Evolutionary conservation across 352 stramenopile genomes (phyloP).

Genomic region (Pythium myriotylum): DNA sequence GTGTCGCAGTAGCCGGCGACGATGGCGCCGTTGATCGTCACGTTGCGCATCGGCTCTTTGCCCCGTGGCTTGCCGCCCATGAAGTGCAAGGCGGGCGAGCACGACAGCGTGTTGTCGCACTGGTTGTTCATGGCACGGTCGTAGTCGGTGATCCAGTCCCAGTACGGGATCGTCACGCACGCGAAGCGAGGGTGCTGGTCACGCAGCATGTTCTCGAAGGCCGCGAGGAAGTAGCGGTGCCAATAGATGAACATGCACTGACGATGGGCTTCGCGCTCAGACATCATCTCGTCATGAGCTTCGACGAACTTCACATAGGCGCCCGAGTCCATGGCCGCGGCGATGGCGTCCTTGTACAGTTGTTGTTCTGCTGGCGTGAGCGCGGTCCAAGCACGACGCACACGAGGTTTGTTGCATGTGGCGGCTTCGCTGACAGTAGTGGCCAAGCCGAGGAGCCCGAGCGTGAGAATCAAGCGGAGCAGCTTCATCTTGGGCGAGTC

Average conservation of each 20-base stretch:
- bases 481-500: too few species aligned
- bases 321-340: conserved; percentile 35
- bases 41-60: background rate
- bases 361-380: too few species aligned
- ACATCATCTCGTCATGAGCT: conserved; percentile 36
- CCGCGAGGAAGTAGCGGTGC: conserved; percentile 70
- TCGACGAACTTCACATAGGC: conserved; percentile 35
- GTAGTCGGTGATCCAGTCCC: conserved; percentile 68
- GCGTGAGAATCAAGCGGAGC: too few species aligned
- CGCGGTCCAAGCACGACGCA: too few species aligned
- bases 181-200: conserved; percentile 46
- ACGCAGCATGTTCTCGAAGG: conserved; percentile 87
- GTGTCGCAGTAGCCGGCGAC: conserved; percentile 44
- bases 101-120: conserved; percentile 48
- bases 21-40: conserved; percentile 47
- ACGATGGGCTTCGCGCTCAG: conserved; percentile 29
- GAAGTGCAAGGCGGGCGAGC: conserved; percentile 43
- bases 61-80: conserved; percentile 37
- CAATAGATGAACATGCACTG: conserved; percentile 87
- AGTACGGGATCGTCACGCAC: conserved; percentile 83
- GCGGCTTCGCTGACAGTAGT: too few species aligned
- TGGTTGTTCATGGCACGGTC: conserved; percentile 35
- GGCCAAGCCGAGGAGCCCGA: too few species aligned
- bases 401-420: too few species aligned
- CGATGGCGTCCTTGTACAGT: too few species aligned